Conservation (phyloP, 345 rosid species). For the Iberis pinnata region DNA sequence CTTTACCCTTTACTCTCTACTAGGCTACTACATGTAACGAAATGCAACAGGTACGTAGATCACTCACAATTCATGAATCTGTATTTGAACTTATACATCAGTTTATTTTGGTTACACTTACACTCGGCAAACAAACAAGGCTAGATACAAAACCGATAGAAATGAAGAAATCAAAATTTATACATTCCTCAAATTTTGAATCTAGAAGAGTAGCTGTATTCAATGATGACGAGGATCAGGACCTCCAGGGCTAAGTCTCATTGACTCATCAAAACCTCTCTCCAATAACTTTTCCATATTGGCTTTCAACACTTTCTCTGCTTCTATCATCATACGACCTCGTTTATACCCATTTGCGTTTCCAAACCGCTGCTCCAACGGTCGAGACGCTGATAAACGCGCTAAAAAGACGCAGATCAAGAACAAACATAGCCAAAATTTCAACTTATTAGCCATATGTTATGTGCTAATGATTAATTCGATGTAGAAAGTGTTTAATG, state of each 20-base stretch:
- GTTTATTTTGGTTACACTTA: slow-evolving; percentile 4
- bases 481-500: slow-evolving; percentile 1
- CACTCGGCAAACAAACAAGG: slow-evolving; percentile 5
- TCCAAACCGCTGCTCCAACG: slow-evolving; percentile 6
- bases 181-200: not conserved
- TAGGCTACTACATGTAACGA: no score
- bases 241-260: slow-evolving; percentile 58
- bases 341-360: slow-evolving; percentile 8
- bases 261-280: slow-evolving; percentile 31
- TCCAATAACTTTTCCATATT: slow-evolving; percentile 39
- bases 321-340: slow-evolving; percentile 37
- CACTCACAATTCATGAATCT: slow-evolving; percentile 12
- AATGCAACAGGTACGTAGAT: slow-evolving; percentile 20
- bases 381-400: slow-evolving; percentile 28
- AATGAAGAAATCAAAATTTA: slow-evolving; percentile 14
- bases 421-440: slow-evolving; percentile 25
- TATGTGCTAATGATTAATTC: not conserved
- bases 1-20: slow-evolving; percentile 11
- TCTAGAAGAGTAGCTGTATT: not conserved
- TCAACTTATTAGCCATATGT: slow-evolving; percentile 22
- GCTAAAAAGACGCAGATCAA: slow-evolving; percentile 32
- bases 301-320: slow-evolving; percentile 36
- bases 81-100: not conserved
- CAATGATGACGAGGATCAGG: slow-evolving; percentile 65
- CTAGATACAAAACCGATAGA: slow-evolving; percentile 5